Conservation (phyloP, 257 asterid species). For the Phtheirospermum japonicum region DNA sequence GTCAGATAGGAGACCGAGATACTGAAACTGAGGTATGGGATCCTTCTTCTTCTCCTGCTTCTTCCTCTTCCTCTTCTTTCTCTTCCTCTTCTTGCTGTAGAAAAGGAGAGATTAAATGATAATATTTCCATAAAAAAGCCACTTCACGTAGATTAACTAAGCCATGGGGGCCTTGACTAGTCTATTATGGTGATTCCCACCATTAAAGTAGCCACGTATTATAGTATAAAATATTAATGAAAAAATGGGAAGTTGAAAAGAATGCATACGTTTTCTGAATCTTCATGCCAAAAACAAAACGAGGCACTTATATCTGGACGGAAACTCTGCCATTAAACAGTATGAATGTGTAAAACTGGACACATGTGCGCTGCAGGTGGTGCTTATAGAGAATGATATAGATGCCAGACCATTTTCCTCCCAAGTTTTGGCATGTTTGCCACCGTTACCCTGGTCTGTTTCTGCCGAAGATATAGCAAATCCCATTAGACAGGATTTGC, state of each 20-base stretch:
- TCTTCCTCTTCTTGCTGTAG: too few species aligned
- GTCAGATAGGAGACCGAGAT: slow-evolving; percentile 91
- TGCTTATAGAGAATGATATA: slow-evolving; percentile 87
- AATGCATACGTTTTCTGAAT: slow-evolving; percentile 17
- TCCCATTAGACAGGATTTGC: slow-evolving; percentile 84
- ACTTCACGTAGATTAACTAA: too few species aligned
- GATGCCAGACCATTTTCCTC: slow-evolving; percentile 94
- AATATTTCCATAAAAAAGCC: too few species aligned
- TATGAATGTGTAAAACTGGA: slow-evolving; percentile 21
- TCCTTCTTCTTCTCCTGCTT: too few species aligned
- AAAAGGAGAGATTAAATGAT: background rate
- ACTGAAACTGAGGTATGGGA: slow-evolving; percentile 95
- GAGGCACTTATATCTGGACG: slow-evolving; percentile 17
- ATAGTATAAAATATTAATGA: background rate
- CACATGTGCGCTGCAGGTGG: slow-evolving; percentile 55
- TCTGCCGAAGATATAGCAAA: slow-evolving; percentile 74
- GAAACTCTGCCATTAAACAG: slow-evolving; percentile 16
- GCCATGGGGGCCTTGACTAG: background rate
- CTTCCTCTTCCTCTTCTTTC: too few species aligned
- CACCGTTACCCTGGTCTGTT: slow-evolving; percentile 92
- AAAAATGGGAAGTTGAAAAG: background rate
- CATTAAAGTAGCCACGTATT: background rate
- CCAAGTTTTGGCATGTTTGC: slow-evolving; percentile 97
- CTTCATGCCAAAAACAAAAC: slow-evolving; percentile 17
- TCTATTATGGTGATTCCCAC: background rate